Conservation (phyloP, 176 grass and related monocot species). For the Alopecurus myosuroides region DNA sequence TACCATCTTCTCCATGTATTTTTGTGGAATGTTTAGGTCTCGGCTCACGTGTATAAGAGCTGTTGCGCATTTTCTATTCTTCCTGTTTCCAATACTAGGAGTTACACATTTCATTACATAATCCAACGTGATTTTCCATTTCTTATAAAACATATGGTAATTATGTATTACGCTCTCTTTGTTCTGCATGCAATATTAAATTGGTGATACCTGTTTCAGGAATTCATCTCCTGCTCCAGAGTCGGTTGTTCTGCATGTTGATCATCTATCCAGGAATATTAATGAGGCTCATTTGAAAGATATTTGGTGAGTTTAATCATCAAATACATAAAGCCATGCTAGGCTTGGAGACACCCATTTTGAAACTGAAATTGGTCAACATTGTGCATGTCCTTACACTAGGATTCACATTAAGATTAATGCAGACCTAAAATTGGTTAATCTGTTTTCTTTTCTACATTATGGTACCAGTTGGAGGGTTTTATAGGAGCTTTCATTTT, state of each 20-base stretch:
- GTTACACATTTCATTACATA: neutral
- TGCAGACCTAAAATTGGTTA: neutral
- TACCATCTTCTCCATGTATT: neutral
- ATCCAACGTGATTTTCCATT: neutral
- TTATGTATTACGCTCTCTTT: neutral
- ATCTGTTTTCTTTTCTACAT: neutral
- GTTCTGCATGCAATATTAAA: neutral
- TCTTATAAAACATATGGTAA: neutral
- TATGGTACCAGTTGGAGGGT: neutral
- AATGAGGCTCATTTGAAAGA: conserved; percentile 96
- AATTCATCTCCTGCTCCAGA: conserved; percentile 73
- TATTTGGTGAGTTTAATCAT: conserved; percentile 60
- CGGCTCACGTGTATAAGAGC: neutral
- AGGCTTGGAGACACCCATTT: neutral
- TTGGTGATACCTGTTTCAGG: conserved; percentile 48
- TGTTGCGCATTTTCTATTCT: neutral
- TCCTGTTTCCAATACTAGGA: neutral
- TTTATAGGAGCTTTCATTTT: too few relatives aligned
- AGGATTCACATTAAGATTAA: neutral
- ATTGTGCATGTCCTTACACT: neutral
- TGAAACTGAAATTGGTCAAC: neutral
- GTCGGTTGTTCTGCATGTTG: conserved; percentile 87
- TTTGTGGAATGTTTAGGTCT: neutral
- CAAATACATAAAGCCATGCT: neutral
- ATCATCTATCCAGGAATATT: conserved; percentile 94